Conservation (phyloP, 2,329 filamentous ascomycete genomes). For the Venturia nashicola region DNA sequence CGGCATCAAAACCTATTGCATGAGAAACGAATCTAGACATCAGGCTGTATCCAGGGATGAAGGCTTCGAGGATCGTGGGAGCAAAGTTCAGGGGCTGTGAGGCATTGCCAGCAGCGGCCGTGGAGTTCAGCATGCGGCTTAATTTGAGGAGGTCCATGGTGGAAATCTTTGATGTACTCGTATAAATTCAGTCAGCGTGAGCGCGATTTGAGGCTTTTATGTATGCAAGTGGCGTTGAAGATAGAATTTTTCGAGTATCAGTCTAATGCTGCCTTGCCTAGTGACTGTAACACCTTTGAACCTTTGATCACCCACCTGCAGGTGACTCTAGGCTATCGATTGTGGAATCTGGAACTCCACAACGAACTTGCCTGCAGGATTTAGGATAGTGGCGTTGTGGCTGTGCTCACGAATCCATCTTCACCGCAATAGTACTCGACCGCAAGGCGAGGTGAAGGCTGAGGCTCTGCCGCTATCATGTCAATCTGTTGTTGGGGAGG, state of each 20-base stretch:
- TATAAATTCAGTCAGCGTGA: not conserved
- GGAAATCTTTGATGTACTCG: not conserved
- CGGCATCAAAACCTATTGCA: constrained; percentile 35
- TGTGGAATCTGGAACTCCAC: no score
- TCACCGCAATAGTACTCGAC: not conserved
- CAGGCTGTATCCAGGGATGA: constrained; percentile 39
- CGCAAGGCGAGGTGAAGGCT: not conserved
- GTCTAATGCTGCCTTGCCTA: not conserved
- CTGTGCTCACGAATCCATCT: not conserved
- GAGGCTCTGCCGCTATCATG: not conserved
- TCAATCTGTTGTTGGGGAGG: not conserved
- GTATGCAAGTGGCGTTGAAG: not conserved
- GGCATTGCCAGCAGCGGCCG: constrained; percentile 11
- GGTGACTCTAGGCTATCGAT: no score
- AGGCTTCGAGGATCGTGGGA: constrained; percentile 33
- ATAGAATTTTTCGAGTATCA: not conserved
- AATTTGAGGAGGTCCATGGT: constrained; percentile 5
- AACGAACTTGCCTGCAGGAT: no score
- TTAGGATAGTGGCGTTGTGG: not conserved
- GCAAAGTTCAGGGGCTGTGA: constrained; percentile 22
- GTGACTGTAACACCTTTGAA: not conserved
- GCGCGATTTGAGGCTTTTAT: not conserved
- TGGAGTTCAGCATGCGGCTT: not conserved
- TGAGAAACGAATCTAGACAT: constrained; percentile 31
- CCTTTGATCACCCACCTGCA: not conserved